Percentiles rank a stretch among this genome's conserved stretches.
These are phyloP conservation scores for Colletotrichum navitas DNA, from an alignment of 2,329 filamentous ascomycete genomes.

Conservation along the genomic window DNA sequence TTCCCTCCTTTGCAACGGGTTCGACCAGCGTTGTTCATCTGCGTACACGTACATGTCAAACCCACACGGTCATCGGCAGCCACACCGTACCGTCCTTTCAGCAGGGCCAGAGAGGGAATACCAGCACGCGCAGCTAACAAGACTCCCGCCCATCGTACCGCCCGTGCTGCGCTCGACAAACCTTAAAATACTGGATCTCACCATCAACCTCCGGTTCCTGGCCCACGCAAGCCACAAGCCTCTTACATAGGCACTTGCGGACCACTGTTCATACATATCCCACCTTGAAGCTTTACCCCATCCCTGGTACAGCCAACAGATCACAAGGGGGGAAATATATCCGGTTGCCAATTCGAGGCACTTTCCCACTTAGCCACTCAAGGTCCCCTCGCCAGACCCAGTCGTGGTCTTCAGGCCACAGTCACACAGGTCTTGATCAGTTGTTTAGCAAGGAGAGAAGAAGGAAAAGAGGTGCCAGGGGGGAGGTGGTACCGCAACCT, in stretches of 20 bases:
- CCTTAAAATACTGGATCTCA: conserved; percentile 30
- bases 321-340: neutral
- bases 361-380: conserved; percentile 4
- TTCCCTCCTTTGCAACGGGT: neutral
- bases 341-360: neutral
- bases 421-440: neutral
- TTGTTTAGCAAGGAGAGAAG: conserved; percentile 2
- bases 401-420: neutral
- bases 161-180: conserved; percentile 37
- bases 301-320: conserved; percentile 2
- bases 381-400: neutral
- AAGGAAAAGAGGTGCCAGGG: conserved; percentile 14
- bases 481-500: conserved; percentile 10
- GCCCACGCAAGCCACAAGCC: conserved; percentile 29
- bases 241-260: conserved; percentile 18
- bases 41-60: conserved; percentile 1
- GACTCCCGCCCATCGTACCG: neutral
- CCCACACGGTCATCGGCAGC: neutral
- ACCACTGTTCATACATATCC: conserved; percentile 11
- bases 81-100: neutral
- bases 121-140: conserved; percentile 8
- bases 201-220: conserved; percentile 32
- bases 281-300: conserved; percentile 4
- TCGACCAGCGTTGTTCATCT: neutral
- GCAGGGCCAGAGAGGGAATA: conserved; percentile 10